Base-by-base conservation (phyloP, 2,329 filamentous ascomycete genomes). In the Sporothrix schenckii region DNA sequence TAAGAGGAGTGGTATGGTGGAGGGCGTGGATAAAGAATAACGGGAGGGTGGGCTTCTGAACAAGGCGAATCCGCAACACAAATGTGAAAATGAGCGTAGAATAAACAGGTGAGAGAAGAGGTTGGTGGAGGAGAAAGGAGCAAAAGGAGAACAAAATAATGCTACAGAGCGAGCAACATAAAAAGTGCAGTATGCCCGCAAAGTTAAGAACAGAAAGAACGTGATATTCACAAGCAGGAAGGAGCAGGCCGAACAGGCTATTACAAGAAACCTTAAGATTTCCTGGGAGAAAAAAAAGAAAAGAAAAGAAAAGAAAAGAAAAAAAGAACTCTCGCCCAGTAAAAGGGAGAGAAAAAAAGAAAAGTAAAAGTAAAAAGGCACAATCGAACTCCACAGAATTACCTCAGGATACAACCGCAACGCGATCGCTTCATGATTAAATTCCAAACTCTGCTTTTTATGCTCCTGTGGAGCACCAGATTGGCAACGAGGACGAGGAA, bases 1-100 rank as follows among this genome's bases (percentile, higher is more conserved):
- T 78, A 41, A 68, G 56, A 67, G 76, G 76, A 76, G 76, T 56
- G 34, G 60, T 54, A 47, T 41, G 68, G 66, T n/a, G 56, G 68
- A 61, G 63, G 49, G 68, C 50, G n/a, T 49, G 21, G 30, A 71
- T 58, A 13, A 24, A 65, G 16, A 50, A 61, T 44, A 49, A 7
- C 41, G 41, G 41, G 41, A 27, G n/a, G 61, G n/a, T 21, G 39
- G 24, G 21, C 21, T n/a, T 44, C 34, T 27, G 58, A 13, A 16
- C 16, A 13, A 19, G 19, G 24, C 9, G 21, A 49, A 16, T 6
- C 24, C 19, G 11, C 58, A 21, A 49, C 49, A 13, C 10, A 27
- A 5, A 49, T 2, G 21, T 1, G 52, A 21, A 27, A 6, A 44
- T 19, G n/a, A 44, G n/a, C 13, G 6, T 3, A 44, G n/a, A 5